Evolutionary conservation across 176 grass and related monocot species (phyloP).

Genomic region (Avena atlantica): DNA sequence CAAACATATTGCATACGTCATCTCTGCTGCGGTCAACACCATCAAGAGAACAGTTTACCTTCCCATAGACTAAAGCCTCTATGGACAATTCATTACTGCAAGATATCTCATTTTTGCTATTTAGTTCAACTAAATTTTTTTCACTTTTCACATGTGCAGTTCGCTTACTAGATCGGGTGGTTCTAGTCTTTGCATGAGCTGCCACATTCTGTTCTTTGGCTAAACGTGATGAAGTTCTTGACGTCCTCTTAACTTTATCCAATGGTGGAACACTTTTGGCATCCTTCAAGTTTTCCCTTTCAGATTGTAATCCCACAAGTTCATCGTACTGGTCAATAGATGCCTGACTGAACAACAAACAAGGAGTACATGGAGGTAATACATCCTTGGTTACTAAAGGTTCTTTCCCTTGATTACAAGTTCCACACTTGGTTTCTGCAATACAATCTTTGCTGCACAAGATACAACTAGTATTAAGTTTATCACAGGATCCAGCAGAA

Average conservation of each 20-base stretch:
- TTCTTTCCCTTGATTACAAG: conserved; percentile 22
- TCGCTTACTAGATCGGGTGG: conserved; percentile 43
- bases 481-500: conserved; percentile 23
- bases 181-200: conserved; percentile 44
- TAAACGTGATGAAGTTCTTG: conserved; percentile 41
- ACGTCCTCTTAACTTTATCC: conserved; percentile 48
- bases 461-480: conserved; percentile 22
- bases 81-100: conserved; percentile 3
- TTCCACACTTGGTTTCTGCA: conserved; percentile 14
- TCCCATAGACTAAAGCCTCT: conserved; percentile 32
- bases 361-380: conserved; percentile 48
- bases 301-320: conserved; percentile 18
- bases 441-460: conserved; percentile 10
- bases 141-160: conserved; percentile 29
- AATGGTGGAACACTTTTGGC: conserved; percentile 38
- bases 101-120: conserved; percentile 30
- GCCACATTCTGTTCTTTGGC: conserved; percentile 43
- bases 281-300: conserved; percentile 13
- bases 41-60: conserved; percentile 17
- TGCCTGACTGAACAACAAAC: conserved; percentile 42
- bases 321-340: not conserved
- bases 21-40: conserved; percentile 29
- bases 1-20: conserved; percentile 47
- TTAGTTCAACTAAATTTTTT: conserved; percentile 38
- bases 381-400: conserved; percentile 20